Evolutionary conservation across 73 alveolate genomes (phyloP).

Genomic region (Paramecium octaurelia): DNA sequence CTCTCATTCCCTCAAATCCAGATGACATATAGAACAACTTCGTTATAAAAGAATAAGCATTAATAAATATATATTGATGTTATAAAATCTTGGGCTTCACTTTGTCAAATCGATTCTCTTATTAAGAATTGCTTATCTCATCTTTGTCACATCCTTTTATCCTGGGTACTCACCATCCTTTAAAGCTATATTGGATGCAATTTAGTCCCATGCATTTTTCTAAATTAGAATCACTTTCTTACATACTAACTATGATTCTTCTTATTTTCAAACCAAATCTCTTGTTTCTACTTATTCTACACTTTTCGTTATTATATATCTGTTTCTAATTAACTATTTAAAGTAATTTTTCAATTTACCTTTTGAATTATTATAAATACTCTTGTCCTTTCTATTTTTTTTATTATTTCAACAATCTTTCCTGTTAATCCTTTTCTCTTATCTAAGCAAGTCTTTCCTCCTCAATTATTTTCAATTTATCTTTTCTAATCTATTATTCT

Average conservation of each 20-base stretch:
- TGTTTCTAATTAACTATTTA: neutral
- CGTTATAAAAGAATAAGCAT: neutral
- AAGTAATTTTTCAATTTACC: neutral
- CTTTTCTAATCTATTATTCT: constrained; percentile 4
- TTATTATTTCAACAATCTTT: neutral
- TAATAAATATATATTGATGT: neutral
- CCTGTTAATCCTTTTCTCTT: constrained; percentile 25
- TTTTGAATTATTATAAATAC: neutral
- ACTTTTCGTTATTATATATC: neutral
- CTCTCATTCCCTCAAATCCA: neutral
- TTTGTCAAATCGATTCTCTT: constrained; percentile 55
- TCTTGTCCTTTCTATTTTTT: neutral
- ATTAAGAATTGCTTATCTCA: constrained; percentile 53
- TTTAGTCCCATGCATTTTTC: constrained; percentile 59
- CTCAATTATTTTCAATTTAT: constrained; percentile 9
- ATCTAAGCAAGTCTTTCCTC: neutral
- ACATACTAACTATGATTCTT: constrained; percentile 2
- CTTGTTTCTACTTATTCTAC: neutral
- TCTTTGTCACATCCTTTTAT: constrained; percentile 54
- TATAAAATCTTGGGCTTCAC: neutral
- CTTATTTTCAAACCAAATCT: neutral
- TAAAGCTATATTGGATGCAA: constrained; percentile 47
- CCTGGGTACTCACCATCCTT: constrained; percentile 64
- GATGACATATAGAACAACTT: neutral
- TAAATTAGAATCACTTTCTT: neutral